Percentiles rank a stretch among this genome's conserved stretches.
Conservation (phyloP, 2,329 filamentous ascomycete genomes). For the Apiospora koreana region DNA sequence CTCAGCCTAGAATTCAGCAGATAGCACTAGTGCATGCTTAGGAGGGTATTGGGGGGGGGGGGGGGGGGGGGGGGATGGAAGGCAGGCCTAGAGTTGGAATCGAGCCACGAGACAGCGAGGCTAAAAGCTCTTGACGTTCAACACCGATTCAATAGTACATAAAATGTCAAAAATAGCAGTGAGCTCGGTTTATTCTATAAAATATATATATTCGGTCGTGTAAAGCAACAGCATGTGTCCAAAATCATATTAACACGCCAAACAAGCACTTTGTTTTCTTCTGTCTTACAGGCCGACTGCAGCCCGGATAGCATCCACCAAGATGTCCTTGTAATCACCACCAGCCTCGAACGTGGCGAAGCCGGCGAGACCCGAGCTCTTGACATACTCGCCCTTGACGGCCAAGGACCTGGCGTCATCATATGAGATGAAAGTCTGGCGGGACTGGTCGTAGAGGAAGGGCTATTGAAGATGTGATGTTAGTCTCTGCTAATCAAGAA, state of each 20-base stretch:
- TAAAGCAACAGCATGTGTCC: not conserved
- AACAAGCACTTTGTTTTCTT: not conserved
- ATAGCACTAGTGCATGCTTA: too few relatives aligned
- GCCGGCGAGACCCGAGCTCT: slow-evolving; percentile 16
- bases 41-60: too few relatives aligned
- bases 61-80: too few relatives aligned
- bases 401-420: slow-evolving; percentile 18
- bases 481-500: not conserved
- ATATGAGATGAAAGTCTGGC: slow-evolving; percentile 19
- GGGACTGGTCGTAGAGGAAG: slow-evolving; percentile 15
- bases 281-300: not conserved
- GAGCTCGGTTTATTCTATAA: not conserved
- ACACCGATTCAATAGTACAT: not conserved
- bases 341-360: slow-evolving; percentile 20
- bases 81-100: too few relatives aligned
- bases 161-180: too few relatives aligned
- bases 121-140: not conserved
- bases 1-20: slow-evolving; percentile 9
- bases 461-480: slow-evolving; percentile 12
- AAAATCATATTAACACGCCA: not conserved
- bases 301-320: slow-evolving; percentile 14
- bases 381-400: slow-evolving; percentile 19
- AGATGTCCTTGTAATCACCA: slow-evolving; percentile 22
- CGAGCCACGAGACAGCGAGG: not conserved
- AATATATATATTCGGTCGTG: not conserved